Conservation (phyloP, 208 protist species). For the Dictyostelium gargantuum region DNA sequence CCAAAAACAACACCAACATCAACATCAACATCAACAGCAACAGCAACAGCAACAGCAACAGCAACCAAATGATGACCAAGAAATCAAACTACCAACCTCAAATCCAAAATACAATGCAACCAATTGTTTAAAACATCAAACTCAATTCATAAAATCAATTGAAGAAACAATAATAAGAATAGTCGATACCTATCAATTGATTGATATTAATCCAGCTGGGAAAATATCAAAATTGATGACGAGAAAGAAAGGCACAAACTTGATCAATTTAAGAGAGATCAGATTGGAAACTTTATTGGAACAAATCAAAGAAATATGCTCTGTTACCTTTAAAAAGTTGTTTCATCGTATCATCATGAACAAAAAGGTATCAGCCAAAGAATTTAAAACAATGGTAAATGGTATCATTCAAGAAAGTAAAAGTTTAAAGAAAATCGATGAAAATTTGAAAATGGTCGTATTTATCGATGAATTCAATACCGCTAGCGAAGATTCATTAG, state of each 20-base stretch:
- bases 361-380: constrained; percentile 17
- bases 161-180: background rate
- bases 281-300: background rate
- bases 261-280: background rate
- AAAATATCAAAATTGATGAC: background rate
- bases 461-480: constrained; percentile 83
- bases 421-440: background rate
- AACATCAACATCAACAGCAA: background rate
- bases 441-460: constrained; percentile 60
- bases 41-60: background rate
- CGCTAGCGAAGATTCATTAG: background rate
- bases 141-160: background rate
- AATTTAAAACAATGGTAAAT: constrained; percentile 23
- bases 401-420: background rate
- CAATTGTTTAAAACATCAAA: background rate
- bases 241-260: background rate
- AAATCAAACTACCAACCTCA: background rate
- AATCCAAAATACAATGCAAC: background rate
- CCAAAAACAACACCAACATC: background rate
- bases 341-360: constrained; percentile 78
- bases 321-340: background rate
- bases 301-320: background rate
- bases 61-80: background rate
- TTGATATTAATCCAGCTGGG: background rate
- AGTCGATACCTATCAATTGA: background rate